These are phyloP conservation scores for Agapanthus africanus DNA, from an alignment of 106 monocot genomes.

Conservation along the genomic window DNA sequence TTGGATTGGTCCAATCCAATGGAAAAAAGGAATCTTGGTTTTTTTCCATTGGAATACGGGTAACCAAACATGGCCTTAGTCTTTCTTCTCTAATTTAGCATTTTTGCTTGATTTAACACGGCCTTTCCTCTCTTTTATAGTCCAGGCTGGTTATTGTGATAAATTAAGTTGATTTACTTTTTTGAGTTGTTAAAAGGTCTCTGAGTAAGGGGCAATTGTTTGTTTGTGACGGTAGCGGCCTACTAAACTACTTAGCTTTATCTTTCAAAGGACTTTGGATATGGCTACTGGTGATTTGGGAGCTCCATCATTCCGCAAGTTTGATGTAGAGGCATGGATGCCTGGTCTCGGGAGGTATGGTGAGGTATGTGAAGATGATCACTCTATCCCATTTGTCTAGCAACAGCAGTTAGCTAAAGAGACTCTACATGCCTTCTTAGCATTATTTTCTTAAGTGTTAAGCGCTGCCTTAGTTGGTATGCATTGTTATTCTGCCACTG, in stretches of 20 bases:
- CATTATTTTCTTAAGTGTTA: no score
- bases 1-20: no score
- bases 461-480: no score
- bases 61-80: no score
- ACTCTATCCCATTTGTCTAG: no score
- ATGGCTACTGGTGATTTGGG: conserved; percentile 95
- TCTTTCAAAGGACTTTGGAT: conserved; percentile 76
- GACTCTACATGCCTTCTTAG: no score
- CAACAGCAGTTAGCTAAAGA: no score
- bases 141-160: neutral
- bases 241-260: no score
- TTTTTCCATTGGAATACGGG: no score
- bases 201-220: neutral
- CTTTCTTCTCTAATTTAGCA: neutral
- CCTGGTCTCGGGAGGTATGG: conserved; percentile 89
- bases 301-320: conserved; percentile 94
- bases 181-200: neutral
- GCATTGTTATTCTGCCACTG: no score
- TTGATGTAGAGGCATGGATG: conserved; percentile 99
- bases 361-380: conserved; percentile 53
- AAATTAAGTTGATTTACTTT: neutral
- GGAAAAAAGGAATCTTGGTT: no score
- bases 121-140: neutral
- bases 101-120: neutral
- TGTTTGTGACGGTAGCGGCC: neutral